A percentile compares a stretch with the other conserved stretches of the same genome.
Evolutionary conservation across 2,329 filamentous ascomycete species (phyloP).

Genomic region (Calonectria pseudoturangicola): DNA sequence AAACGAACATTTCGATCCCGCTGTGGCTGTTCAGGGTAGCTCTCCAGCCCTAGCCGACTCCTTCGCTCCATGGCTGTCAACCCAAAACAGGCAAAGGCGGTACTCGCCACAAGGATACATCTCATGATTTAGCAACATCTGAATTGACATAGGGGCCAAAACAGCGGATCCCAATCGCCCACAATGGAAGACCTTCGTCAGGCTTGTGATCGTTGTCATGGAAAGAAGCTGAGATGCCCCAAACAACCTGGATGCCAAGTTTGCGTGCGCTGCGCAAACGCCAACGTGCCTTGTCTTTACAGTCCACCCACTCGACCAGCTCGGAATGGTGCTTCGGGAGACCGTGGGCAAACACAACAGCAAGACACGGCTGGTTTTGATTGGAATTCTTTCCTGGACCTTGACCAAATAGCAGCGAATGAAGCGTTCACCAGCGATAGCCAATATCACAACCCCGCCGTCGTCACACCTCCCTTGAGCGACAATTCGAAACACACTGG

Average conservation of each 20-base stretch:
- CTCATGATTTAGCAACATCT: not conserved
- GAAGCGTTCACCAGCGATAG: not conserved
- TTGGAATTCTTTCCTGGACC: conserved; percentile 47
- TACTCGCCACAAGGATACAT: not conserved
- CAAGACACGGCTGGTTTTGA: conserved; percentile 43
- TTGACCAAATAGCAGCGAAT: conserved; percentile 38
- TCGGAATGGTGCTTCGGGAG: conserved; percentile 18
- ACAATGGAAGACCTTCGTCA: conserved; percentile 55
- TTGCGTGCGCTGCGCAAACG: conserved; percentile 66
- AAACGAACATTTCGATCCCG: not conserved
- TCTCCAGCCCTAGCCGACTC: not conserved
- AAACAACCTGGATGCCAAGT: conserved; percentile 59
- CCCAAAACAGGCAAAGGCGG: conserved; percentile 11
- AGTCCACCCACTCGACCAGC: conserved; percentile 60
- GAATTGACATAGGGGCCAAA: not conserved
- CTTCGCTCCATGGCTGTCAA: not conserved
- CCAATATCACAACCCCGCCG: conserved; percentile 1
- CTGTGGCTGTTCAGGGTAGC: conserved; percentile 14
- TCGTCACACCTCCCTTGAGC: conserved; percentile 39
- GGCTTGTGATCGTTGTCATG: conserved; percentile 67
- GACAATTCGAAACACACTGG: conserved; percentile 16
- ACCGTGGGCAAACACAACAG: conserved; percentile 25
- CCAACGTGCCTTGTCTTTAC: conserved; percentile 63
- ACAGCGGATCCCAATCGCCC: not conserved
- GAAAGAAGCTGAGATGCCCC: conserved; percentile 68